Percentiles rank a stretch among this genome's conserved stretches.
phyloP scores from a whole-genome alignment of 768 basidiomycete species.

The Pleurotus giganteus region DNA sequence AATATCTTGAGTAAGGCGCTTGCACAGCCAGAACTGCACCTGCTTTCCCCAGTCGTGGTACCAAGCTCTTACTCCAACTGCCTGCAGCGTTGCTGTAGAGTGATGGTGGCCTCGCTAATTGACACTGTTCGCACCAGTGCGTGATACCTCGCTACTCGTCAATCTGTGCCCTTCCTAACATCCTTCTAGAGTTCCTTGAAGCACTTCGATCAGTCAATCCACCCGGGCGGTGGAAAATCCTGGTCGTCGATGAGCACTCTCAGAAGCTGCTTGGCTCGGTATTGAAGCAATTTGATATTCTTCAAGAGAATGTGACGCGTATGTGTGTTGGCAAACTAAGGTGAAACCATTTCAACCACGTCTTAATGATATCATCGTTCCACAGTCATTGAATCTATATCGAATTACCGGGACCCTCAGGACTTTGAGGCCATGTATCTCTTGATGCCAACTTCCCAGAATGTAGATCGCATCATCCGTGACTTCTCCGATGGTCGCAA shows the following conservation, averaged over 20 bases:
- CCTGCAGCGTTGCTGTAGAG: background rate
- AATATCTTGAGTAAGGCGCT: too few species aligned
- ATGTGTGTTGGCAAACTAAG: slow-evolving; percentile 30
- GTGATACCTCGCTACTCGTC: slow-evolving; percentile 10
- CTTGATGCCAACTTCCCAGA: slow-evolving; percentile 92
- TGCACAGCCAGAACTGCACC: too few species aligned
- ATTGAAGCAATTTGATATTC: slow-evolving; percentile 89
- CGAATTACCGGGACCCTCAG: slow-evolving; percentile 78
- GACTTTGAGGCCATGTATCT: slow-evolving; percentile 92
- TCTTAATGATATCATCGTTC: slow-evolving; percentile 8
- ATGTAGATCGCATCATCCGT: slow-evolving; percentile 85
- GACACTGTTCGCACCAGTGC: slow-evolving; percentile 42
- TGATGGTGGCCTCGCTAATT: slow-evolving; percentile 42
- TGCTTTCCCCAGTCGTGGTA: too few species aligned
- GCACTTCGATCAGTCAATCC: slow-evolving; percentile 86
- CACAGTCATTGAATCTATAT: slow-evolving; percentile 90
- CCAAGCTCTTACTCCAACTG: background rate
- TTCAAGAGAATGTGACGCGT: slow-evolving; percentile 97
- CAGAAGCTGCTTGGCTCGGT: slow-evolving; percentile 81
- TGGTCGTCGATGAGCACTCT: slow-evolving; percentile 93
- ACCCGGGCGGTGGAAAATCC: slow-evolving; percentile 91
- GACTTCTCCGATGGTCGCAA: slow-evolving; percentile 65
- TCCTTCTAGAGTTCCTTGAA: slow-evolving; percentile 71
- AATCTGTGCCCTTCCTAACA: background rate
- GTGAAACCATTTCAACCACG: background rate